phyloP scores from a whole-genome alignment of 176 grass and related monocot species.

The Avena sativa region DNA sequence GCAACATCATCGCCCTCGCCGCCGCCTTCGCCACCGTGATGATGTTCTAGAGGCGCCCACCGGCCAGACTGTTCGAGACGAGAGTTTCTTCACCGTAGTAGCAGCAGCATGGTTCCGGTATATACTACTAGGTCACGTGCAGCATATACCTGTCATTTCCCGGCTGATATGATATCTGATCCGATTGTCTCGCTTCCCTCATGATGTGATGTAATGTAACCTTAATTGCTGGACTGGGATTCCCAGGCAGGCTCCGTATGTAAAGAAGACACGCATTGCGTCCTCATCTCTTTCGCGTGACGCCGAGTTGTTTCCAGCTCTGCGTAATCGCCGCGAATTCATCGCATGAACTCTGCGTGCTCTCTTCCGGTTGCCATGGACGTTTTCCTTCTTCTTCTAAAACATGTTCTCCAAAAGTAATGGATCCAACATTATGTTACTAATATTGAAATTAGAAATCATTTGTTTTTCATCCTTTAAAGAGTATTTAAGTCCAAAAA shows the following conservation, averaged over 20 bases:
- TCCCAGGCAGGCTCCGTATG: background rate
- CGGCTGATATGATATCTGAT: background rate
- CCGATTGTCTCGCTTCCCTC: background rate
- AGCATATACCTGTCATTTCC: constrained; percentile 17
- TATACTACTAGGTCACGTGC: no score
- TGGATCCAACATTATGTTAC: no score
- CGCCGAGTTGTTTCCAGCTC: background rate
- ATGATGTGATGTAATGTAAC: constrained; percentile 21
- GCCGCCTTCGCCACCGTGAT: background rate
- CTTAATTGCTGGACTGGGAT: background rate
- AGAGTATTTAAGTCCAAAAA: no score
- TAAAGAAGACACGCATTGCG: background rate
- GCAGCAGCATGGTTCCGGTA: no score
- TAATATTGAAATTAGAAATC: no score
- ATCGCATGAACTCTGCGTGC: background rate
- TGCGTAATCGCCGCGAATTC: background rate
- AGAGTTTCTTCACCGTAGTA: background rate
- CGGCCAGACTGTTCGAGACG: background rate
- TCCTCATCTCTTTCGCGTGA: background rate
- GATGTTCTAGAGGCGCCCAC: constrained; percentile 13
- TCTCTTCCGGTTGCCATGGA: background rate
- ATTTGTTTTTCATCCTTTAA: no score
- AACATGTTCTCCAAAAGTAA: no score
- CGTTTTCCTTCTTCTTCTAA: no score
- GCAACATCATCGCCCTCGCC: constrained; percentile 2